Evolutionary conservation across 345 rosid species (phyloP).

Genomic region (Geranium rotundifolium): DNA sequence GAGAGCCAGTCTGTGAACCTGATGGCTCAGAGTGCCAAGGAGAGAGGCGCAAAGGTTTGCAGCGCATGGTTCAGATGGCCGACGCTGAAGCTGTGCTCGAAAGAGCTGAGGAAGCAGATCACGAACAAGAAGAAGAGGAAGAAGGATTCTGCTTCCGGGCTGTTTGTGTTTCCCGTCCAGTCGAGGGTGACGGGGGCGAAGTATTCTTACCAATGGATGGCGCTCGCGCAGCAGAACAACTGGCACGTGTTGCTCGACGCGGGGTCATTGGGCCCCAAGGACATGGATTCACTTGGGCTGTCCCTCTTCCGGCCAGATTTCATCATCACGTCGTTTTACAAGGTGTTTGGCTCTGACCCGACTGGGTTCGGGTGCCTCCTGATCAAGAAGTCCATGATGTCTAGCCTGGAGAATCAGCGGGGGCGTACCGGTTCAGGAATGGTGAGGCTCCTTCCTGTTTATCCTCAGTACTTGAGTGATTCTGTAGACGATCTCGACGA

Average conservation of each 20-base stretch:
- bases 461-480: constrained; percentile 59
- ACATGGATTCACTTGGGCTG: constrained; percentile 79
- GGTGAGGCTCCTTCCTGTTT: constrained; percentile 62
- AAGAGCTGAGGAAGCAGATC: constrained; percentile 66
- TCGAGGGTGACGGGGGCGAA: constrained; percentile 74
- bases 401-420: constrained; percentile 47
- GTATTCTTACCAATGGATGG: constrained; percentile 91
- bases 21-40: constrained; percentile 82
- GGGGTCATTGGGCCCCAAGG: constrained; percentile 78
- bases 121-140: constrained; percentile 64
- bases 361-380: constrained; percentile 76
- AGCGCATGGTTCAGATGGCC: constrained; percentile 96
- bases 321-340: constrained; percentile 67
- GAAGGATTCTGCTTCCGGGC: constrained; percentile 67
- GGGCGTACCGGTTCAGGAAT: constrained; percentile 67
- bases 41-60: constrained; percentile 68
- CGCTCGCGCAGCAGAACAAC: constrained; percentile 68
- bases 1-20: constrained; percentile 87
- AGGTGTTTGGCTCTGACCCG: constrained; percentile 69
- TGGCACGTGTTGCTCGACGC: constrained; percentile 84
- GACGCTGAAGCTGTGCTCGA: constrained; percentile 63
- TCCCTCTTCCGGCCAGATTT: constrained; percentile 79
- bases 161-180: constrained; percentile 79
- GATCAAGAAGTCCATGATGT: constrained; percentile 76
- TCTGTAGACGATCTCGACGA: constrained; percentile 48